A percentile compares a stretch with the other conserved stretches of the same genome.
Conservation (phyloP, 768 basidiomycete species). For the Leccinum disarticulatum region DNA sequence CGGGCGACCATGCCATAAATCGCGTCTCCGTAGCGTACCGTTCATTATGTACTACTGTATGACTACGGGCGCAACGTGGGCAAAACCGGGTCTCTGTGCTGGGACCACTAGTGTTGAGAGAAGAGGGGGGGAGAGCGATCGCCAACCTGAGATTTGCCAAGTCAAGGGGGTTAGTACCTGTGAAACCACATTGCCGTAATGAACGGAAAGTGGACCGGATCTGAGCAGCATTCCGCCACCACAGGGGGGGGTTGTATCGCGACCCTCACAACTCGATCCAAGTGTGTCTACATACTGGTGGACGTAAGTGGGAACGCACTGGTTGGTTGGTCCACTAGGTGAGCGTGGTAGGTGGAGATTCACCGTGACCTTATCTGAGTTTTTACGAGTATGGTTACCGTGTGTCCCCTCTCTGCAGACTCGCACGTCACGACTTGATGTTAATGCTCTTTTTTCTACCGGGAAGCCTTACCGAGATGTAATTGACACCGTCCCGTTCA, state of each 20-base stretch:
- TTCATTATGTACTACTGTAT: conserved; percentile 21
- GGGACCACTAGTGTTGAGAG: background rate
- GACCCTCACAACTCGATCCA: conserved; percentile 5
- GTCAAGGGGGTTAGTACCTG: background rate
- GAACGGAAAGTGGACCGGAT: conserved; percentile 14
- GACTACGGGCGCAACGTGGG: background rate
- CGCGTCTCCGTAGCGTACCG: background rate
- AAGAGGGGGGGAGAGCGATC: conserved; percentile 19
- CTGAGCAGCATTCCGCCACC: conserved; percentile 21
- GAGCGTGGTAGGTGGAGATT: background rate
- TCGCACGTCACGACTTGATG: conserved; percentile 19
- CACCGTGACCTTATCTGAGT: conserved; percentile 19
- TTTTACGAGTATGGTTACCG: conserved; percentile 18
- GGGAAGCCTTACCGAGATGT: conserved; percentile 32
- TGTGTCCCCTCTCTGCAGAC: conserved; percentile 14
- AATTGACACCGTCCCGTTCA: conserved; percentile 31
- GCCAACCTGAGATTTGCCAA: conserved; percentile 23
- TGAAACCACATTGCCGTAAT: conserved; percentile 29
- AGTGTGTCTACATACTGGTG: background rate
- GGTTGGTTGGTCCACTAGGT: background rate
- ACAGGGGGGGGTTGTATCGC: conserved; percentile 8
- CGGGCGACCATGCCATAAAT: background rate
- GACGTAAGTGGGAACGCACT: conserved; percentile 18
- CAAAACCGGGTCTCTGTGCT: background rate
- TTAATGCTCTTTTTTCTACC: conserved; percentile 18